A percentile compares a stretch with the other conserved stretches of the same genome.
These are phyloP conservation scores for Pterocarpus santalinus DNA, from an alignment of 306 rosid genomes.

Conservation along the genomic window DNA sequence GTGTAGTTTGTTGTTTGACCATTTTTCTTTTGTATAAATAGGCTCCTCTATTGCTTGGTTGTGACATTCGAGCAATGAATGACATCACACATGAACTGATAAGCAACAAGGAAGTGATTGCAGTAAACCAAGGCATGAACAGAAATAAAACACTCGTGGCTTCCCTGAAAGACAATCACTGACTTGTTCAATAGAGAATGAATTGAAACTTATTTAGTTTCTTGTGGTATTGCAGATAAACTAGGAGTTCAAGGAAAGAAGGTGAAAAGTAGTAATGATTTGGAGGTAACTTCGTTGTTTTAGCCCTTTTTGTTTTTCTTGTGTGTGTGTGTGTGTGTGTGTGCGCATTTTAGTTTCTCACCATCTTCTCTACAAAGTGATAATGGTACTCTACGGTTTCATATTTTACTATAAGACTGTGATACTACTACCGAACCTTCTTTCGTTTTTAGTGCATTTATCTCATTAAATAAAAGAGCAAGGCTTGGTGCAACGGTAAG, in stretches of 20 bases:
- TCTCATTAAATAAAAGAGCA: no score
- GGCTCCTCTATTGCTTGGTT: constrained; percentile 65
- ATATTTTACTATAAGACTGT: no score
- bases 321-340: no score
- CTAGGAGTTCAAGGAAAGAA: constrained; percentile 81
- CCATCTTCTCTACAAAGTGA: no score
- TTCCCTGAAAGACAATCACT: not conserved
- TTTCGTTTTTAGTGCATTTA: no score
- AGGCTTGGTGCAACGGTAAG: no score
- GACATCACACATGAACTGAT: constrained; percentile 54
- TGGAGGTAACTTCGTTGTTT: constrained; percentile 61
- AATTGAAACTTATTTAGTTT: not conserved
- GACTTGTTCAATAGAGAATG: constrained; percentile 23
- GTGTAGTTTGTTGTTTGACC: not conserved
- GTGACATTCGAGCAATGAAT: constrained; percentile 73
- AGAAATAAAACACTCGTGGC: not conserved
- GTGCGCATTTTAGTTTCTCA: no score
- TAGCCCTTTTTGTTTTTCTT: not conserved
- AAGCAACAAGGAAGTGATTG: constrained; percentile 73
- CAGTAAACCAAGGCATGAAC: constrained; percentile 76
- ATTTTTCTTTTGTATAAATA: not conserved
- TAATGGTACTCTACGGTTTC: no score
- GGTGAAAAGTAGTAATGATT: constrained; percentile 56
- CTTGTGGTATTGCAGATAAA: constrained; percentile 54
- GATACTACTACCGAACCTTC: no score